These are phyloP conservation scores for Strigomonas culicis DNA, from an alignment of 208 protist species.

Conservation along the genomic window DNA sequence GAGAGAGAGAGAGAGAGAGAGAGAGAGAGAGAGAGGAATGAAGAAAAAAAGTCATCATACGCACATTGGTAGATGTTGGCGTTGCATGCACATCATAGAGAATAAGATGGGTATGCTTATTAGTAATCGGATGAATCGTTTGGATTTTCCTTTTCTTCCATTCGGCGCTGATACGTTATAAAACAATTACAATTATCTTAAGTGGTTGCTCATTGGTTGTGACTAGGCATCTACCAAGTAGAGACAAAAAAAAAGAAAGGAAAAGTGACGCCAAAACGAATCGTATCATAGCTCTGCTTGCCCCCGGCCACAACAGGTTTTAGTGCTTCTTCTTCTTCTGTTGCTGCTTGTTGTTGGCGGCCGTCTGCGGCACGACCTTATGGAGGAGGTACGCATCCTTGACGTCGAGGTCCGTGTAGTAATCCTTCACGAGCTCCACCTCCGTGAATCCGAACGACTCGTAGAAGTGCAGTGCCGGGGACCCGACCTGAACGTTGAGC, in stretches of 20 bases:
- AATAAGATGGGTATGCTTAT: constrained; percentile 15
- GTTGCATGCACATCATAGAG: background rate
- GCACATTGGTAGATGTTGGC: no score
- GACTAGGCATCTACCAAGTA: background rate
- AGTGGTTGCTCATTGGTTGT: no score
- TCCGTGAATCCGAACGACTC: constrained; percentile 69
- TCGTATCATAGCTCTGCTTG: background rate
- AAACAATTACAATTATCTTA: background rate
- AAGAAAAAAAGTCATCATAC: background rate
- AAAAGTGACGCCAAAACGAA: background rate
- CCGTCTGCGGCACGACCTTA: constrained; percentile 51
- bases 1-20: no score
- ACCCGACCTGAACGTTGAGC: constrained; percentile 86
- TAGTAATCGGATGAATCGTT: no score
- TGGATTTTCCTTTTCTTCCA: background rate
- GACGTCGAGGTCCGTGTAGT: constrained; percentile 77
- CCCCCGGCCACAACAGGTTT: background rate
- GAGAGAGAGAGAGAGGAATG: background rate
- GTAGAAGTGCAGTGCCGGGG: constrained; percentile 83
- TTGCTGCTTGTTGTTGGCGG: constrained; percentile 22
- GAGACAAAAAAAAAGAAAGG: constrained; percentile 11
- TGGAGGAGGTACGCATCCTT: constrained; percentile 65
- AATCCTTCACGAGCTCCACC: constrained; percentile 59
- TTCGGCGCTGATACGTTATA: constrained; percentile 2
- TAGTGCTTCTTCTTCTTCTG: constrained; percentile 22